Conservation (phyloP, 306 rosid species). For the Cyclanthera cordifolia region DNA sequence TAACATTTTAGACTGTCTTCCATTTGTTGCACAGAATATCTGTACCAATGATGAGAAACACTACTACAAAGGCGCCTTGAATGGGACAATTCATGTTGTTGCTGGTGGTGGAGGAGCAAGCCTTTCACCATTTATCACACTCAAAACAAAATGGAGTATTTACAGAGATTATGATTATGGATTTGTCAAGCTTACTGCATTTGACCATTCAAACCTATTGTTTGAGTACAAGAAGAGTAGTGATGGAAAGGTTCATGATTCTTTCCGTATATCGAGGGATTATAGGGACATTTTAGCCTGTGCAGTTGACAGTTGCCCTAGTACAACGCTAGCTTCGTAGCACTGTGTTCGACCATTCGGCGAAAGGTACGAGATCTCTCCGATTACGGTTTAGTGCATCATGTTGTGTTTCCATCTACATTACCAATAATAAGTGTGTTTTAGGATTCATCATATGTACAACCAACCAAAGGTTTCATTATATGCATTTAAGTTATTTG, state of each 20-base stretch:
- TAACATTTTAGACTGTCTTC: not conserved
- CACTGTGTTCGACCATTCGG: slow-evolving; percentile 11
- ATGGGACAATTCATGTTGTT: slow-evolving; percentile 87
- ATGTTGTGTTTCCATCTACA: not conserved
- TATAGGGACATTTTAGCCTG: slow-evolving; percentile 82
- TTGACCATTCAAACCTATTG: slow-evolving; percentile 69
- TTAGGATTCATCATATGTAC: not conserved
- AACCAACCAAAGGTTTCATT: not conserved
- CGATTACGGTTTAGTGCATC: not conserved
- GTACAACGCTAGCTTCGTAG: slow-evolving; percentile 58
- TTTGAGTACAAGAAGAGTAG: slow-evolving; percentile 96
- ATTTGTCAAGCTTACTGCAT: slow-evolving; percentile 76
- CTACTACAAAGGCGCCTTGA: slow-evolving; percentile 48
- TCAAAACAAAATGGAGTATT: slow-evolving; percentile 70
- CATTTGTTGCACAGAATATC: slow-evolving; percentile 38
- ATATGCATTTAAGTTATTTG: not conserved
- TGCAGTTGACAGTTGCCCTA: slow-evolving; percentile 51
- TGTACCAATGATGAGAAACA: slow-evolving; percentile 69
- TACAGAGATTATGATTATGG: slow-evolving; percentile 69
- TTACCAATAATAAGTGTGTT: not conserved
- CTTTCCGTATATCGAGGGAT: slow-evolving; percentile 62
- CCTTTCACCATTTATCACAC: slow-evolving; percentile 48
- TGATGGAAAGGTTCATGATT: slow-evolving; percentile 70
- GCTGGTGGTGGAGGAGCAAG: slow-evolving; percentile 93
- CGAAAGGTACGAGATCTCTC: slow-evolving; percentile 17